Evolutionary conservation across 768 basidiomycete species (phyloP), one percentile per base, ranked within the genome.

Genomic region (Suillus plorans): DNA sequence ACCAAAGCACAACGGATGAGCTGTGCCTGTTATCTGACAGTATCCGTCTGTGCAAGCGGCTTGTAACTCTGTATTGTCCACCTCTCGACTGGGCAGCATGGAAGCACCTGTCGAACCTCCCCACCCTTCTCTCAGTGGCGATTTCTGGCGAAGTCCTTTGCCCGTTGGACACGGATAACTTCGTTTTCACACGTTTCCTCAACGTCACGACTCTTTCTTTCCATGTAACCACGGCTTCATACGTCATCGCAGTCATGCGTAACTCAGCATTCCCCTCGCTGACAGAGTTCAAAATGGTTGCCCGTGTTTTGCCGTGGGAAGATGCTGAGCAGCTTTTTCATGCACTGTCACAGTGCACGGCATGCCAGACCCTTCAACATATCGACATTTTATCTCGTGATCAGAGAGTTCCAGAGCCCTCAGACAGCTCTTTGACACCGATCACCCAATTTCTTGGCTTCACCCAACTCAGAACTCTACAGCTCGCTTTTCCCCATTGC

Each of bases 51-150:
- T 55, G 34, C 53, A 36, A 55, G 34, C 53, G 20, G 34, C 53
- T 55, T 36, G 31, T 55, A 36, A 55, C 53, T 36, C 20, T 55
- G 20, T 55, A 34, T 34, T 55, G 53, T 18, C 53, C 53, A n/a
- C 53, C 53, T 36, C 53, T 55, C 3, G 53, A 55, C 53, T 55
- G 53, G 53, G 53, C 53, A 55, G 34, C 53, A 55, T 55, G 53
- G 53, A 13, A 55, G 1, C 53, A 55, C 20, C 34, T 55, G 12
- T 55, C 53, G 9, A 34, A 34, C 20, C 53, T 55, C 53, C 53
- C 34, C 4, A 55, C 53, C 53, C 53, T 55, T 55, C 34, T 34
- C 34, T 34, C 53, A 55, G 34, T 55, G 20, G 3, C 53, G 20
- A 55, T 55, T 36, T 55, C 2, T 55, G 53, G 53, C 6, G 53